phyloP scores from a whole-genome alignment of 1,284 basidiomycete genomes.

The Apiotrichum domesticum region DNA sequence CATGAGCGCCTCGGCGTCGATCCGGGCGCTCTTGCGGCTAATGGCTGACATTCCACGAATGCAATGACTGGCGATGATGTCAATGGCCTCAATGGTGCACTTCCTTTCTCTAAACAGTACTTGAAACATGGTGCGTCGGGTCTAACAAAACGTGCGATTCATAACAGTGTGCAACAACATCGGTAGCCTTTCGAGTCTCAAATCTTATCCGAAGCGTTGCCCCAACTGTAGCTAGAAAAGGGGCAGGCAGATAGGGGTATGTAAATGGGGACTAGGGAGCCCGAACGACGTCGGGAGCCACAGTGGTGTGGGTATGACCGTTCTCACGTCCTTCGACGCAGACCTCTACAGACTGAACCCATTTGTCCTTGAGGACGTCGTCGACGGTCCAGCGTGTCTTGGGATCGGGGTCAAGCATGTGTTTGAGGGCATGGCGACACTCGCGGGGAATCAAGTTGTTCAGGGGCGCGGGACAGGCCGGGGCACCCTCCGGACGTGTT shows the following conservation, averaged over 20 bases:
- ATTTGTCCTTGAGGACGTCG: slow-evolving; percentile 73
- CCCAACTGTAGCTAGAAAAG: neutral
- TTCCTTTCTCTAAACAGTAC: no score
- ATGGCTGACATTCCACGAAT: no score
- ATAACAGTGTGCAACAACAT: slow-evolving; percentile 7
- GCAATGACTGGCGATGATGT: no score
- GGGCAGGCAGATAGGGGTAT: neutral
- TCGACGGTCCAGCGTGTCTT: slow-evolving; percentile 73
- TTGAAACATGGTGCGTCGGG: neutral
- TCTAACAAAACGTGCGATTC: slow-evolving; percentile 1
- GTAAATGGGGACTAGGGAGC: neutral
- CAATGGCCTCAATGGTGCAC: no score
- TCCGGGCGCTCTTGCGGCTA: no score
- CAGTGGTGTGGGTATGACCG: slow-evolving; percentile 36
- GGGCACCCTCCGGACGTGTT: slow-evolving; percentile 12
- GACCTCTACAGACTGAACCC: slow-evolving; percentile 70
- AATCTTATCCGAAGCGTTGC: slow-evolving; percentile 2
- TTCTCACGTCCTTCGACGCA: slow-evolving; percentile 41
- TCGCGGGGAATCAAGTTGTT: slow-evolving; percentile 82
- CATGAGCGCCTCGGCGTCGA: no score
- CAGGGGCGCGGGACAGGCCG: slow-evolving; percentile 49
- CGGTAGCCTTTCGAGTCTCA: neutral
- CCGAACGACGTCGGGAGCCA: slow-evolving; percentile 30
- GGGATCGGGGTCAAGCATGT: slow-evolving; percentile 95
- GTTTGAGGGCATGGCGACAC: slow-evolving; percentile 76